Base-by-base conservation (phyloP, 2,329 filamentous ascomycete species). In the Aspergillus pseudoglaucus region DNA sequence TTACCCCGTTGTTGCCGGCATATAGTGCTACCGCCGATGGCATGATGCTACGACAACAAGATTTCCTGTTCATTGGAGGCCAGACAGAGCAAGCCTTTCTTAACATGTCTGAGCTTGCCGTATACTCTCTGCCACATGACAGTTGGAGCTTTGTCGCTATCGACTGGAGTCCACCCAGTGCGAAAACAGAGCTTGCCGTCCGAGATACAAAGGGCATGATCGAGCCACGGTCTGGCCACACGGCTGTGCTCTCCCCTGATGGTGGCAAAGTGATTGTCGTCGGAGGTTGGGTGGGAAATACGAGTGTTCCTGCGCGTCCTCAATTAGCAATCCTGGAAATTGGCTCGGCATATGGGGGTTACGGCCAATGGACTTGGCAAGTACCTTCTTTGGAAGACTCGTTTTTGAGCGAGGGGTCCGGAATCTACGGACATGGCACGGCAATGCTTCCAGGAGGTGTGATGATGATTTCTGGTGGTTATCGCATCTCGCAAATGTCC, bases 201-300 rank as follows among this genome's bases (percentile, higher is more conserved):
- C 67, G 71, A 14, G 75, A 75, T 49, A 69, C 68, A n/a, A 49
- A 59, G 1, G 15, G 15, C 12, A 67, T 67, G 1, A 75, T 94
- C 6, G 87, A 95, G 55, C 88, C 89, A 33, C 77, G 93, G 47
- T 95, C 90, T 3, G 93, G 93, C 0, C 93, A 98, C 62, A 90
- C 88, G 0, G 84, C 91, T 1, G 80, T 95, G 1, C 71, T 96
- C 4, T 88, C 82, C 23, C 79, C 85, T 45, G 89, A 95, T 60
- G 90, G 90, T 0, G 80, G 74, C 22, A 82, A 79, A n/a, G 74
- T 97, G 7, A 73, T 95, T 37, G 72, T 98, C 1, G 76, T 90
- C 50, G 93, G 93, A 17, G 93, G 93, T 1, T 98, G 93, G 93
- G 89, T 96, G 4, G 91, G 90, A 3, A 83, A 94, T 59, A 76